Evolutionary conservation across 345 rosid species (phyloP).

Genomic region (Salix koriyanagi): DNA sequence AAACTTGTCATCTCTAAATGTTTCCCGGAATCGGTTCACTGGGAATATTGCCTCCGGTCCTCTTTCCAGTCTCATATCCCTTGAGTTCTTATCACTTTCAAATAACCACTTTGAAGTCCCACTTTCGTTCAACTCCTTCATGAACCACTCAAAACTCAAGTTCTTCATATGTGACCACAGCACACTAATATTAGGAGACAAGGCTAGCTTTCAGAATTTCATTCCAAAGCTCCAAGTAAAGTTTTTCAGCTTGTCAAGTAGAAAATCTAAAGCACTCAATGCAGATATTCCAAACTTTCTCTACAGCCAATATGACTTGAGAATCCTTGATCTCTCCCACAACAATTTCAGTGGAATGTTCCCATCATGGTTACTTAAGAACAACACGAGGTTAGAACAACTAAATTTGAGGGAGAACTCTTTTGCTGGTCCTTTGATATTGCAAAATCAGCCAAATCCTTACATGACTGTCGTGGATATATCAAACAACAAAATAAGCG

Average conservation of each 20-base stretch:
- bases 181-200: neutral
- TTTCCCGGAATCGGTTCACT: constrained; percentile 8
- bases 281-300: constrained; percentile 8
- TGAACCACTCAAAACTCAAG: constrained; percentile 18
- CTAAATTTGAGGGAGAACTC: neutral
- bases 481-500: too few relatives aligned
- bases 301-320: constrained; percentile 7
- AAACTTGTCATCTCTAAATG: constrained; percentile 17
- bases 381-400: constrained; percentile 1
- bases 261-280: neutral
- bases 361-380: constrained; percentile 27
- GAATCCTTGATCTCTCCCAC: neutral
- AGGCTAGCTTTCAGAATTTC: neutral
- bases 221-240: neutral
- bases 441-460: neutral
- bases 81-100: neutral
- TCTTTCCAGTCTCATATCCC: neutral
- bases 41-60: constrained; percentile 9
- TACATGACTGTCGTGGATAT: neutral
- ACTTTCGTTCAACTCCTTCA: neutral
- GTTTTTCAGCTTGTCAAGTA: neutral
- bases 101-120: neutral
- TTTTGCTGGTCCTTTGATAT: neutral
- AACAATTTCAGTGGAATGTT: neutral
- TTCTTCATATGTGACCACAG: neutral